Base-by-base conservation (phyloP, 331 rosid genomes). In the Saraca asoca region DNA sequence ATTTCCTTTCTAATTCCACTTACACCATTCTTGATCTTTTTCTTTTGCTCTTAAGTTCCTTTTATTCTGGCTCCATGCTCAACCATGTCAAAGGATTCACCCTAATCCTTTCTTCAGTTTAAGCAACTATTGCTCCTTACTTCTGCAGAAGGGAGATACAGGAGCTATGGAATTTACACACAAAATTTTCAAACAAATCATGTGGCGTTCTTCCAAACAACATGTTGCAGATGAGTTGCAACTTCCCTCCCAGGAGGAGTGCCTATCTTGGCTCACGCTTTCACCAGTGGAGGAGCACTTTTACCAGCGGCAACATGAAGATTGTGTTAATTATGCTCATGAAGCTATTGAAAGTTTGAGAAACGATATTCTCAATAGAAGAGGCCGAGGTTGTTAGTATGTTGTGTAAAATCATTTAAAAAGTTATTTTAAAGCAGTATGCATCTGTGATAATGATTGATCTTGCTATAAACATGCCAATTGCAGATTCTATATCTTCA, bases 261-360 rank as follows among this genome's bases (percentile, higher is more conserved):
- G 90, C 70, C 76, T 88, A 59, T 79, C 97, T 71, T 93, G 92
- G 96, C 97, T 93, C 69, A 73, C 83, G 45, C 84, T 88, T 74
- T 93, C 98, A 62, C 87, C 97, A 43, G 72, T 88, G 68, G 98
- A 90, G 83, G 97, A 90, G 79, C 87, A 93, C 82, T 93, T 90
- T 71, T 93, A 87, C 85, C 95, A 87, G 86, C 84, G 97, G 87
- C 98, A 88, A 82, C 98, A 90, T 54, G 97, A 93, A 82, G 82
- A 81, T 12, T 93, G 97, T 90, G 95, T 82, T 64, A 78, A 73
- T 66, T 85, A 82, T 83, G 94, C 96, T 64, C 90, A 80, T 68
- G 97, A 90, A 83, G 87, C 86, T 70, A 84, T 93, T 76, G 90
- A 81, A 62, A 82, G 75, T 81, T 64, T 93, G 82, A 88, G 88